Base-by-base conservation (phyloP, 441 rosid genomes). In the Raphanus hybrid region DNA sequence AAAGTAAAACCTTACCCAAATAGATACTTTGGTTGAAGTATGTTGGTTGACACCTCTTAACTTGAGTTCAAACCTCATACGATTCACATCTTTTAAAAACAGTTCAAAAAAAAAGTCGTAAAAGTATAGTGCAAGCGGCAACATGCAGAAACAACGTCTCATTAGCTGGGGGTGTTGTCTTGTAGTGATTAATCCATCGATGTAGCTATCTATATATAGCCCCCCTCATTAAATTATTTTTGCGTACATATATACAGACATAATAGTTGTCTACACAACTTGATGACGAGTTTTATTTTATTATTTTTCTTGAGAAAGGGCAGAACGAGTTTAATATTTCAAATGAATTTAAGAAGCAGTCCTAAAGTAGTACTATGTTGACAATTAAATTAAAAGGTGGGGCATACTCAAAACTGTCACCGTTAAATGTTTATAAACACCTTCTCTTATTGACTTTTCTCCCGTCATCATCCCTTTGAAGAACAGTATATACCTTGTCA, bases 111-210 rank as follows among this genome's bases (percentile, higher is more conserved):
- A 20, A 20, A 23, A 23, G 26, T 23, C 26, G 26, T 23, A 23
- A 23, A 23, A 23, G 8, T 5, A 37, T 7, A 54, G 10, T 57
- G 16, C 52, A 67, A 68, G n/a, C 39, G 16, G 11, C 48, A 75
- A 45, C 62, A 34, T 68, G 63, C 41, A 52, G 52, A 16, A 43
- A n/a, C 57, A 16, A 59, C 69, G 18, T 48, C n/a, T 15, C 2
- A 69, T 48, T 61, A 12, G 64, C n/a, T 37, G 63, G 10, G 63
- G 11, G 23, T 75, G 45, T 54, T 63, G 65, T 54, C 70, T 69
- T 76, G 37, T 70, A 52, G 58, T 69, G 16, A 35, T n/a, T 70
- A 15, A 76, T 54, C 58, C 58, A 52, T 14, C 55, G 52, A n/a
- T 12, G 16, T 48, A 12, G 15, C 54, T 65, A 37, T 65, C 55